Percentiles rank a stretch among this genome's conserved stretches.
Conservation (phyloP, 768 basidiomycete species). For the Trametes coccinea region DNA sequence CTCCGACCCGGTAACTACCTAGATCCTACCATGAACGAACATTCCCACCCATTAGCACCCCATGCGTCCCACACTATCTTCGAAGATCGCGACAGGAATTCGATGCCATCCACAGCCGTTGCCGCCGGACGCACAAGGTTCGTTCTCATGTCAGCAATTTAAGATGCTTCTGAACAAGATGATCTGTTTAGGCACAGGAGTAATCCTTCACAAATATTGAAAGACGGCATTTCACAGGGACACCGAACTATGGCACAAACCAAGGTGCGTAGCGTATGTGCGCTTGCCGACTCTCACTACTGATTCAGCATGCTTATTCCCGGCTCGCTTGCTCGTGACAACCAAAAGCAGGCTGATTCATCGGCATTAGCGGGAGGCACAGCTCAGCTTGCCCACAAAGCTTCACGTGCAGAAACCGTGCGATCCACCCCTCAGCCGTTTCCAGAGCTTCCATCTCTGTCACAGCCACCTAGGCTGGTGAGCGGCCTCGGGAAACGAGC, state of each 20-base stretch:
- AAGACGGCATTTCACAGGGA: not conserved
- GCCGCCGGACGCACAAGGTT: conserved; percentile 14
- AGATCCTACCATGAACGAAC: not conserved
- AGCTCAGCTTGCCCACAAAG: too few relatives aligned
- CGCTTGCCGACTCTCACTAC: too few relatives aligned
- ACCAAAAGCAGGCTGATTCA: too few relatives aligned
- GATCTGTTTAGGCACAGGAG: conserved; percentile 4
- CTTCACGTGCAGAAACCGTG: not conserved
- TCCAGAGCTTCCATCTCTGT: conserved; percentile 11
- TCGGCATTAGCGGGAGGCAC: too few relatives aligned
- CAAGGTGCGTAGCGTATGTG: too few relatives aligned
- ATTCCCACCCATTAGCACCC: conserved; percentile 3
- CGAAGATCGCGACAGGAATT: not conserved
- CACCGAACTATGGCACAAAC: too few relatives aligned
- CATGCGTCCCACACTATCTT: not conserved
- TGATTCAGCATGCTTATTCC: too few relatives aligned
- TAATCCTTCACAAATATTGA: not conserved
- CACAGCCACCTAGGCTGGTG: conserved; percentile 8
- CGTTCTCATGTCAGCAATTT: conserved; percentile 14
- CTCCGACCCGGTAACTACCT: not conserved
- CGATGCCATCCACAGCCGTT: not conserved
- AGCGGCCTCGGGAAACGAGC: not conserved
- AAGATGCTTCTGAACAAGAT: not conserved
- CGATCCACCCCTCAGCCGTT: not conserved
- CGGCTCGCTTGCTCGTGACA: too few relatives aligned